These are phyloP conservation scores for Aspergillus carbonarius DNA, from an alignment of 2,329 filamentous ascomycete genomes.

Conservation along the genomic window DNA sequence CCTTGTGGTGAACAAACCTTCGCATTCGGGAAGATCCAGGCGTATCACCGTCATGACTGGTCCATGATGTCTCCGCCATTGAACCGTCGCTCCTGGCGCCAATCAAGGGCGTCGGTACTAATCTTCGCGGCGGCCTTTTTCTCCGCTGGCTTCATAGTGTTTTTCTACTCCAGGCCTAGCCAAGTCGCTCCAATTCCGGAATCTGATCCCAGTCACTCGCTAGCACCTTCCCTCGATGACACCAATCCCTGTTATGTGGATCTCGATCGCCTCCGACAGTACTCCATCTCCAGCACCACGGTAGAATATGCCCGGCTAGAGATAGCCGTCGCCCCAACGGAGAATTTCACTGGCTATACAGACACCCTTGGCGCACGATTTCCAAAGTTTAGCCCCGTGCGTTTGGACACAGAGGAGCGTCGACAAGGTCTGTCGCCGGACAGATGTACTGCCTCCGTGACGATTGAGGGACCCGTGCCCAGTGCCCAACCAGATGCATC, in stretches of 20 bases:
- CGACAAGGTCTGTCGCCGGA: constrained; percentile 15
- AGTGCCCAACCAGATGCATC: constrained; percentile 34
- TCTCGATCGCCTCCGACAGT: constrained; percentile 18
- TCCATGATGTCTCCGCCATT: neutral
- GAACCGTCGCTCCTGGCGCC: neutral
- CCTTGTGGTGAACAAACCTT: neutral
- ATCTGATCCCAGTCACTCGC: neutral
- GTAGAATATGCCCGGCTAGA: constrained; percentile 19
- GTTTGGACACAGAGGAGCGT: constrained; percentile 20
- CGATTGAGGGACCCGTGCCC: constrained; percentile 18
- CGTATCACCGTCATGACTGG: constrained; percentile 1
- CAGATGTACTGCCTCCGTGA: constrained; percentile 15
- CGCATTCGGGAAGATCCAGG: neutral
- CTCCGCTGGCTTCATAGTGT: constrained; percentile 2
- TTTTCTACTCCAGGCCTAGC: neutral
- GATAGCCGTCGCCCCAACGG: constrained; percentile 17
- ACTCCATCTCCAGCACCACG: constrained; percentile 10
- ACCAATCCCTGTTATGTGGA: constrained; percentile 17
- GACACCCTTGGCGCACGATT: constrained; percentile 13
- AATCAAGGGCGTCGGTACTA: neutral
- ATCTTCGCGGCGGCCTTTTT: constrained; percentile 2
- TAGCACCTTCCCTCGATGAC: neutral
- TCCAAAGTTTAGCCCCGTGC: constrained; percentile 18
- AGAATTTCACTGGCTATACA: constrained; percentile 18
- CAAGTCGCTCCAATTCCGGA: neutral